A percentile compares a stretch with the other conserved stretches of the same genome.
Conservation (phyloP, 2,329 filamentous ascomycete genomes). For the Apiospora koreana region DNA sequence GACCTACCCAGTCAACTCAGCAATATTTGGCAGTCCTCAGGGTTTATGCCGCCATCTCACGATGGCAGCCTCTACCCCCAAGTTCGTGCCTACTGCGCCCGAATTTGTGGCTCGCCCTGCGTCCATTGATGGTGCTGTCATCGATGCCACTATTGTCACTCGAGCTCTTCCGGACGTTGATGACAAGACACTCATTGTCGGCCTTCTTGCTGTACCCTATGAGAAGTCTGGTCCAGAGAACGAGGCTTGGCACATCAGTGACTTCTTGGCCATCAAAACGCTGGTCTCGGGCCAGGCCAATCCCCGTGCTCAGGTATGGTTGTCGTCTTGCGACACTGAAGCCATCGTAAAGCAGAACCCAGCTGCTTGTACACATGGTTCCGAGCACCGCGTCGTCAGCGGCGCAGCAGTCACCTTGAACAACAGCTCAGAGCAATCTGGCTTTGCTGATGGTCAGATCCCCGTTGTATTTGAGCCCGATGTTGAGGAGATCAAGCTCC, state of each 20-base stretch:
- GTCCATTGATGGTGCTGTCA: not conserved
- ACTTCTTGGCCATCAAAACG: constrained; percentile 31
- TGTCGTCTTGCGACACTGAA: constrained; percentile 26
- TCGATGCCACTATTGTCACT: constrained; percentile 23
- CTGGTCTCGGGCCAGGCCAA: constrained; percentile 23
- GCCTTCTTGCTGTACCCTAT: constrained; percentile 28
- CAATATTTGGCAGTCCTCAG: not conserved
- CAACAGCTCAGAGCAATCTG: not conserved
- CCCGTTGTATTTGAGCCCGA: constrained; percentile 21
- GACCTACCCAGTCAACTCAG: not conserved
- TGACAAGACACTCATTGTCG: constrained; percentile 22
- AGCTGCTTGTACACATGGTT: constrained; percentile 25
- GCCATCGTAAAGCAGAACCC: constrained; percentile 20
- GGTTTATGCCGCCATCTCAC: not conserved
- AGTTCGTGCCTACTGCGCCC: not conserved
- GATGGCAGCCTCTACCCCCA: not conserved
- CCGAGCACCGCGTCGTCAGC: constrained; percentile 22
- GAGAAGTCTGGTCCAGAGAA: constrained; percentile 24
- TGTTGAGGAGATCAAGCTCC: constrained; percentile 17
- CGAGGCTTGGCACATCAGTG: constrained; percentile 30
- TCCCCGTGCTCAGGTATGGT: constrained; percentile 26
- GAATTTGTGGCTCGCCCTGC: not conserved
- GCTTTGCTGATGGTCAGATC: not conserved
- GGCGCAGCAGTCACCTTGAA: constrained; percentile 9
- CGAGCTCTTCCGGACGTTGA: constrained; percentile 15